These are phyloP conservation scores for Microcyclospora pomicola DNA, from an alignment of 2,329 filamentous ascomycete species.

Conservation along the genomic window DNA sequence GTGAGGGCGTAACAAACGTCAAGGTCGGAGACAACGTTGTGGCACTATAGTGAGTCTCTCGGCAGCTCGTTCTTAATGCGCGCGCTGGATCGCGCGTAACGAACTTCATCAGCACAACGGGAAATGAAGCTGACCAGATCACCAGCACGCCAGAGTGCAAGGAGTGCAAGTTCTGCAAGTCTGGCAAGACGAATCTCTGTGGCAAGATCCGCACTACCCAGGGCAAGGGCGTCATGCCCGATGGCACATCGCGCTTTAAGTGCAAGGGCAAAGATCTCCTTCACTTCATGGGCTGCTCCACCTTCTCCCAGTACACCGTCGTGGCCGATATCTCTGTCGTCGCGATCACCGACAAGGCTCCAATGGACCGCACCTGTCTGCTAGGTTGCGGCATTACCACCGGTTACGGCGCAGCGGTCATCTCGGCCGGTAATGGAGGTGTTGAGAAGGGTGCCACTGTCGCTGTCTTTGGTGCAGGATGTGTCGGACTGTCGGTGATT, in stretches of 20 bases:
- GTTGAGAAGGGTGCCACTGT: slow-evolving; percentile 82
- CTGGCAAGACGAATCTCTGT: slow-evolving; percentile 97
- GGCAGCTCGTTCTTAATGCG: neutral
- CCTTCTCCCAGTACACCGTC: slow-evolving; percentile 97
- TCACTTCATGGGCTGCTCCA: slow-evolving; percentile 98
- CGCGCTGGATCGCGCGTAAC: slow-evolving; percentile 3
- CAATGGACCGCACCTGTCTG: slow-evolving; percentile 91
- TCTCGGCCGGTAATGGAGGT: slow-evolving; percentile 56
- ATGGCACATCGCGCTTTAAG: slow-evolving; percentile 87
- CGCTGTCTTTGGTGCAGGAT: slow-evolving; percentile 89
- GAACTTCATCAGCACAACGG: slow-evolving; percentile 6
- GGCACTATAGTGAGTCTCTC: slow-evolving; percentile 58
- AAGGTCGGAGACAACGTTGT: slow-evolving; percentile 88
- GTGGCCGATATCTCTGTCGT: slow-evolving; percentile 98
- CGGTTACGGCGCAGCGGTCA: slow-evolving; percentile 87
- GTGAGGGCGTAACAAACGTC: slow-evolving; percentile 87
- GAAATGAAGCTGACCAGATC: slow-evolving; percentile 14
- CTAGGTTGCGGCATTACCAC: slow-evolving; percentile 98
- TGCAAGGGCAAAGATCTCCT: slow-evolving; percentile 90
- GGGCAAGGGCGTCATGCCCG: slow-evolving; percentile 91
- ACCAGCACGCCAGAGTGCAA: slow-evolving; percentile 83
- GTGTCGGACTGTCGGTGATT: slow-evolving; percentile 87
- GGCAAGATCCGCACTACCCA: slow-evolving; percentile 97
- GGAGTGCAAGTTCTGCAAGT: slow-evolving; percentile 99
- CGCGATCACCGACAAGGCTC: slow-evolving; percentile 75